Percentiles rank a stretch among this genome's conserved stretches.
phyloP scores from a whole-genome alignment of 306 rosid species.

The Oemleria cerasiformis region DNA sequence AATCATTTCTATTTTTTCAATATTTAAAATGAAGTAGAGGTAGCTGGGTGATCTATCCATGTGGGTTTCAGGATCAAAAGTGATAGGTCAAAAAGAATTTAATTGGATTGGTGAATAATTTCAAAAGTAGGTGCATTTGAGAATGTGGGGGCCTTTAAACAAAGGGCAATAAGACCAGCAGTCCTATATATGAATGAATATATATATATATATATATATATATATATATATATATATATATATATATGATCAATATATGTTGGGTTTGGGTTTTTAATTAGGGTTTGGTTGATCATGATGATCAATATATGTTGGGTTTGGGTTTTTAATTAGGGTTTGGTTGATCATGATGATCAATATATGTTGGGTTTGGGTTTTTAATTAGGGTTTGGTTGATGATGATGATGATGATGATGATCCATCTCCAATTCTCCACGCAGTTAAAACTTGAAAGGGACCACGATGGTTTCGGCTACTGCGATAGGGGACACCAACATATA shows the following conservation, averaged over 20 bases:
- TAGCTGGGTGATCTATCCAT: constrained; percentile 18
- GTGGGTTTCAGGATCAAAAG: constrained; percentile 46
- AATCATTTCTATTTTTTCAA: too few species aligned
- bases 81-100: constrained; percentile 30
- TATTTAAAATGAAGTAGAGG: constrained; percentile 20
- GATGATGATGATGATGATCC: too few species aligned
- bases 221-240: too few species aligned
- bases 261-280: too few species aligned
- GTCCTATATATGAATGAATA: constrained; percentile 25
- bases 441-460: not conserved
- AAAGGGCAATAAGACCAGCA: constrained; percentile 28
- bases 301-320: too few species aligned
- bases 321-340: too few species aligned
- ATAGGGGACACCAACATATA: constrained; percentile 1
- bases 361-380: too few species aligned
- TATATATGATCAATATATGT: too few species aligned
- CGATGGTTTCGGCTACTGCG: constrained; percentile 8
- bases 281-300: constrained; percentile 2
- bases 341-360: not conserved
- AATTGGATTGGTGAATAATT: constrained; percentile 33
- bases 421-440: not conserved
- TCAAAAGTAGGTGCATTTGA: constrained; percentile 40
- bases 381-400: constrained; percentile 4
- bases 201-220: too few species aligned
- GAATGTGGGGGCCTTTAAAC: constrained; percentile 20